Base-by-base conservation (phyloP, 1,284 basidiomycete genomes). In the Crocinoboletus sp. region DNA sequence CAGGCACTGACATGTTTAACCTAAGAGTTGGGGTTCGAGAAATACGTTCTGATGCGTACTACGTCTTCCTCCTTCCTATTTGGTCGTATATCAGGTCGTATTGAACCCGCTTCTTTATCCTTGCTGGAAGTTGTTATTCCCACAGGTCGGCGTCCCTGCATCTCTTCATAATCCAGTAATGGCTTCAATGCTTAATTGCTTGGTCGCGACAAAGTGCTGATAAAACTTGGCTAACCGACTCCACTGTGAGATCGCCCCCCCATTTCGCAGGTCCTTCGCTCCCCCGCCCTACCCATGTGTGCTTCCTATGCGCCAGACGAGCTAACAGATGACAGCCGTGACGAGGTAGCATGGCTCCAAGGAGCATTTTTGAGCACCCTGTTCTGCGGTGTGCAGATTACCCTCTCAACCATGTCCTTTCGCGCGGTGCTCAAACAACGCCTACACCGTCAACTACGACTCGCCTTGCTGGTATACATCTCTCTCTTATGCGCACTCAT, bases 281-380 rank as follows among this genome's bases (percentile, higher is more conserved):
- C 7, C 19, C 25, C 13, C 12, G 9, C 16, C 22, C 25, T 5
- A 23, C 33, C 12, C 6, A 60, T 58, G 58, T 30, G 34, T 19
- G 13, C 37, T 30, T 41, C 41, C 17, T 41, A 48, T 5, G 20
- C 35, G 9, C 45, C 33, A 3, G 5, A 48, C 10, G 46, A 60
- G 27, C 22, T 53, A 11, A 16, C 0, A 5, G 0, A 47, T 20
- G 4, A 34, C 19, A 45, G 49, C 15, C 8, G 1, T 13, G 48
- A 45, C 16, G 56, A 60, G 29, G 34, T 51, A 4, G n/a, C 54
- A 20, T 58, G 56, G 59, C 54, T 58, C 9, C 59, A 58, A 38
- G 58, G 56, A 23, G 57, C 59, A 4, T 49, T 61, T 29, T 15
- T 61, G 23, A 45, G 57, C 32, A 49, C 41, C 25, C 41, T 61